phyloP scores from a whole-genome alignment of 1,139 yeast genomes.

The Debaryomyces sp. region DNA sequence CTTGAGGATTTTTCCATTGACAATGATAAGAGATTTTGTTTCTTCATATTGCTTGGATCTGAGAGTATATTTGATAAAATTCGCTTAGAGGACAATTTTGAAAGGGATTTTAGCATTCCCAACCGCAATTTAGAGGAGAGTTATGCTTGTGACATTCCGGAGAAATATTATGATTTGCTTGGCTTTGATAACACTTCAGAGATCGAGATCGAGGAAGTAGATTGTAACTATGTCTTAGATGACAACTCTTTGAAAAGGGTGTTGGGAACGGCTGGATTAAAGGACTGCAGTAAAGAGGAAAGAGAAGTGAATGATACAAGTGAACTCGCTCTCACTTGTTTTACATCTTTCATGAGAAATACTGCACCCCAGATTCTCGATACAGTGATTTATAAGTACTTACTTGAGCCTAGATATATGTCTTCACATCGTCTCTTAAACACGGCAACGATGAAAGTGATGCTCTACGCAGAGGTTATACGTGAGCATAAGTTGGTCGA shows the following conservation, averaged over 20 bases:
- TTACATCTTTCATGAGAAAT: constrained; percentile 51
- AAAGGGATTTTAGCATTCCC: constrained; percentile 24
- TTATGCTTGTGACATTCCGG: constrained; percentile 34
- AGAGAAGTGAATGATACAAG: constrained; percentile 7
- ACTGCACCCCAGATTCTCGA: constrained; percentile 43
- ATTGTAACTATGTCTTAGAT: constrained; percentile 22
- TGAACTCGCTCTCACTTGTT: constrained; percentile 50
- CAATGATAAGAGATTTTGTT: constrained; percentile 19
- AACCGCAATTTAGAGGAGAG: constrained; percentile 22
- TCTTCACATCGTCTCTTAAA: not conserved
- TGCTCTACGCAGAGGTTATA: constrained; percentile 45
- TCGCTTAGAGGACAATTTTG: constrained; percentile 15
- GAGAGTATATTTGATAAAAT: constrained; percentile 18
- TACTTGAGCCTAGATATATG: constrained; percentile 14
- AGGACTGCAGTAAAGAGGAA: constrained; percentile 21
- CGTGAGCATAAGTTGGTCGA: constrained; percentile 51
- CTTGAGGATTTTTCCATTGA: constrained; percentile 28
- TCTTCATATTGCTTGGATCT: constrained; percentile 36
- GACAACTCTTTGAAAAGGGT: constrained; percentile 22
- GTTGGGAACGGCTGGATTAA: constrained; percentile 51
- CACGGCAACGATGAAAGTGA: constrained; percentile 14
- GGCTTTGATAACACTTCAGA: constrained; percentile 15
- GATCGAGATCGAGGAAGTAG: constrained; percentile 21
- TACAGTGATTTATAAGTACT: constrained; percentile 18
- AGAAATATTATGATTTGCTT: constrained; percentile 16